phyloP scores from a whole-genome alignment of 495 filamentous ascomycete species.

The Staphylotrichum tortipilum region DNA sequence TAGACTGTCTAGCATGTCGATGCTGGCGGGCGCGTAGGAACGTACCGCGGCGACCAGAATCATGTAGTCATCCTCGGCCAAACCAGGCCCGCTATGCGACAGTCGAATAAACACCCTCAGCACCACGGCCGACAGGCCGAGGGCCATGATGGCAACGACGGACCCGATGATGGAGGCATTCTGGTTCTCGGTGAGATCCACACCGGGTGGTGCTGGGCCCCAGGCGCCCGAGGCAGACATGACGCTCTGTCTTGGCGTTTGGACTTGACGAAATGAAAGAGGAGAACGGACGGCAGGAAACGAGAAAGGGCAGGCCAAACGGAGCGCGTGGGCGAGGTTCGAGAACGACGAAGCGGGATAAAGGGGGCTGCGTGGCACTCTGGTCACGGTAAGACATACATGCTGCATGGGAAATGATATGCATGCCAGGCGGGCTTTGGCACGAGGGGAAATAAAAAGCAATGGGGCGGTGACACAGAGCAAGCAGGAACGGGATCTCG shows the following conservation, averaged over 20 bases:
- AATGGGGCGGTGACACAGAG: too few relatives aligned
- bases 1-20: neutral
- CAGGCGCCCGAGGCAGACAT: constrained; percentile 15
- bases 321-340: too few relatives aligned
- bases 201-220: constrained; percentile 8
- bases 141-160: constrained; percentile 14
- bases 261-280: too few relatives aligned
- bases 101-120: constrained; percentile 10
- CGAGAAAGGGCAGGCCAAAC: too few relatives aligned
- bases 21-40: neutral
- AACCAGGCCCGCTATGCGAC: constrained; percentile 9
- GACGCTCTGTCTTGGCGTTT: neutral
- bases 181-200: constrained; percentile 15
- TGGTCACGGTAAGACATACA: too few relatives aligned
- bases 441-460: too few relatives aligned
- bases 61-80: constrained; percentile 16
- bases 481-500: too few relatives aligned
- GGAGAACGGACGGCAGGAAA: too few relatives aligned
- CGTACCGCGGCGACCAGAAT: constrained; percentile 14
- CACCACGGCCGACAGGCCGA: constrained; percentile 10
- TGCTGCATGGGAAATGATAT: too few relatives aligned
- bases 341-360: too few relatives aligned
- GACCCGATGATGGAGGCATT: constrained; percentile 12
- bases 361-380: too few relatives aligned
- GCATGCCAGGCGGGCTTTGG: too few relatives aligned